These are phyloP conservation scores for Geotrichum candidum DNA, from an alignment of 1,139 yeast genomes.

Conservation along the genomic window DNA sequence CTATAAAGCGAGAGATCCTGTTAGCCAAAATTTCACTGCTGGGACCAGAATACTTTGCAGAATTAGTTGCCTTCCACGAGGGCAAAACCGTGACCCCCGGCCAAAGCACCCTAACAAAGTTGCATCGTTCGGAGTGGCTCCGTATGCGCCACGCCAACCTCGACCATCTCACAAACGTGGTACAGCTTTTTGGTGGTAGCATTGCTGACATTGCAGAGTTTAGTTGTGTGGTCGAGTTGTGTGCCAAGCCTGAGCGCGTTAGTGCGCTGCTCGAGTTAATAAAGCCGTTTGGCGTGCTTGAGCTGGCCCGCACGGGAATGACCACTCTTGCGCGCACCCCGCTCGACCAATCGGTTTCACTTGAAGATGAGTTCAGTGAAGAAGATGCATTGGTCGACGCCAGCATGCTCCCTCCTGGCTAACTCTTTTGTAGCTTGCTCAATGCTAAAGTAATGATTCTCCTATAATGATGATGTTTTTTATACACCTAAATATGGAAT, in stretches of 20 bases:
- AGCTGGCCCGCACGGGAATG: conserved; percentile 96
- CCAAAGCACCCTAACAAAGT: conserved; percentile 60
- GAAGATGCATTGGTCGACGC: conserved; percentile 51
- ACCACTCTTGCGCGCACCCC: conserved; percentile 98
- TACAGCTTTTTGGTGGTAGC: conserved; percentile 85
- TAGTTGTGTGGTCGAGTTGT: conserved; percentile 86
- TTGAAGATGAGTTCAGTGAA: conserved; percentile 41
- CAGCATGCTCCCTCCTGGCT: conserved; percentile 79
- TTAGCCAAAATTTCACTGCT: conserved; percentile 85
- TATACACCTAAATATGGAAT: background rate
- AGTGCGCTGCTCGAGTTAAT: conserved; percentile 78
- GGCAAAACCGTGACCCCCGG: conserved; percentile 28
- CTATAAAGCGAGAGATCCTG: conserved; percentile 82
- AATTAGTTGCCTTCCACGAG: conserved; percentile 47
- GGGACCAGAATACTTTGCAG: conserved; percentile 97
- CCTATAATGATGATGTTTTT: no score
- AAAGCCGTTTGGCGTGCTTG: conserved; percentile 93
- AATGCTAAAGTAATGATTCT: no score
- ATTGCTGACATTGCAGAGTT: conserved; percentile 88
- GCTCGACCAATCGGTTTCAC: conserved; percentile 45
- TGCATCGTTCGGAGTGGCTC: conserved; percentile 60
- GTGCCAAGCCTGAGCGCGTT: conserved; percentile 89
- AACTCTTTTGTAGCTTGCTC: conserved; percentile 21
- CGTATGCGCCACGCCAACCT: conserved; percentile 91
- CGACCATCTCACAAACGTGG: conserved; percentile 73